phyloP scores from a whole-genome alignment of 2,329 filamentous ascomycete genomes.

The Coleophoma crateriformis region DNA sequence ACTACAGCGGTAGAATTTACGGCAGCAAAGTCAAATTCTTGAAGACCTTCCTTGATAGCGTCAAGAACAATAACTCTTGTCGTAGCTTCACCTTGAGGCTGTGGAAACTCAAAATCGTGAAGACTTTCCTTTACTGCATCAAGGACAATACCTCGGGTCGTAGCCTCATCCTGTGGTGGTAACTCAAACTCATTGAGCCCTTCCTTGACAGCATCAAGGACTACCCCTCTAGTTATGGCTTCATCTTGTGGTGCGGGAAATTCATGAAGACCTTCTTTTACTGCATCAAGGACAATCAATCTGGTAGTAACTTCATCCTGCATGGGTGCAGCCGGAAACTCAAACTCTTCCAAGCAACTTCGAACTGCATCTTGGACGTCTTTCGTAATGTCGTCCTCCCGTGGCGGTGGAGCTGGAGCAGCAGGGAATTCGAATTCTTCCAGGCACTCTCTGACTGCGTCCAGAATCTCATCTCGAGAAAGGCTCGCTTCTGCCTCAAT shows the following conservation, averaged over 20 bases:
- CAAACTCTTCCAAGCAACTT: slow-evolving; percentile 59
- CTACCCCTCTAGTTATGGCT: slow-evolving; percentile 69
- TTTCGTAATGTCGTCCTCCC: slow-evolving; percentile 47
- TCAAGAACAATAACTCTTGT: slow-evolving; percentile 55
- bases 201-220: slow-evolving; percentile 77
- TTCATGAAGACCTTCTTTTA: slow-evolving; percentile 51
- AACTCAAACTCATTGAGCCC: slow-evolving; percentile 73
- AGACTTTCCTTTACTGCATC: slow-evolving; percentile 67
- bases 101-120: slow-evolving; percentile 69
- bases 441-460: slow-evolving; percentile 78
- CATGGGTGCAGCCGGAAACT: slow-evolving; percentile 58
- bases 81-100: slow-evolving; percentile 57
- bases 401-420: slow-evolving; percentile 50
- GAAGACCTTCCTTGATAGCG: slow-evolving; percentile 53
- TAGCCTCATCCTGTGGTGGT: slow-evolving; percentile 37
- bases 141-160: slow-evolving; percentile 46
- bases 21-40: slow-evolving; percentile 37
- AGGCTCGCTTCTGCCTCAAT: slow-evolving; percentile 64
- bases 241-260: slow-evolving; percentile 34
- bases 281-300: slow-evolving; percentile 56
- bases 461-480: slow-evolving; percentile 77
- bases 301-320: slow-evolving; percentile 61
- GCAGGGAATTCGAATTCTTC: slow-evolving; percentile 77
- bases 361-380: slow-evolving; percentile 60
- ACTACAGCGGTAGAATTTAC: slow-evolving; percentile 30